Percentiles rank a stretch among this genome's conserved stretches.
These are phyloP conservation scores for Chaetomium sp. DNA, from an alignment of 2,329 filamentous ascomycete genomes.

Conservation along the genomic window DNA sequence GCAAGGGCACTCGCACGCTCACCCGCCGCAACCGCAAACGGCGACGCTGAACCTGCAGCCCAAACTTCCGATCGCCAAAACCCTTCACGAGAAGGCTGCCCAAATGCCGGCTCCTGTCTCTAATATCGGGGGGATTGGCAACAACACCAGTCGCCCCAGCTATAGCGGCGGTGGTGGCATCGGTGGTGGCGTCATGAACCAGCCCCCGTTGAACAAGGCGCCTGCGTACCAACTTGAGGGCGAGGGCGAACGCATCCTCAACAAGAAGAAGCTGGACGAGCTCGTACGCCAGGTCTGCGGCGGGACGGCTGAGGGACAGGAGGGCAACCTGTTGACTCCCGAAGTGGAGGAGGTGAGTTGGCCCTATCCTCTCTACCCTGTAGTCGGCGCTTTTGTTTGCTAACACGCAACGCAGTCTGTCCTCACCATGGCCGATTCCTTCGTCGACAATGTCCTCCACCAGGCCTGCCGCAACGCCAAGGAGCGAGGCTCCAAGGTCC, in stretches of 20 bases:
- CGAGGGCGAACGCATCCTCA: slow-evolving; percentile 89
- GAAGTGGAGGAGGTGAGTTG: slow-evolving; percentile 91
- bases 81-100: slow-evolving; percentile 67
- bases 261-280: slow-evolving; percentile 96
- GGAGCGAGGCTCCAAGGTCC: slow-evolving; percentile 82
- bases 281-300: slow-evolving; percentile 92
- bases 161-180: slow-evolving; percentile 76
- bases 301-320: slow-evolving; percentile 69
- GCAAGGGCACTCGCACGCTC: slow-evolving; percentile 51
- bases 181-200: slow-evolving; percentile 79
- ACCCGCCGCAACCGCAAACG: slow-evolving; percentile 47
- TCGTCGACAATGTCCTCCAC: slow-evolving; percentile 88
- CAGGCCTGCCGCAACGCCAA: slow-evolving; percentile 90
- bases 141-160: slow-evolving; percentile 70
- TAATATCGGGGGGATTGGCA: slow-evolving; percentile 62
- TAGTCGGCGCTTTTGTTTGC: slow-evolving; percentile 2
- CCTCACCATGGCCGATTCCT: slow-evolving; percentile 86
- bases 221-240: slow-evolving; percentile 86
- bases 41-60: slow-evolving; percentile 48
- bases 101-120: slow-evolving; percentile 72
- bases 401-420: slow-evolving; percentile 63
- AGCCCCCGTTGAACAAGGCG: slow-evolving; percentile 80
- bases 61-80: slow-evolving; percentile 83
- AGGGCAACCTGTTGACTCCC: slow-evolving; percentile 77
- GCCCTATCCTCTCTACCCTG: neutral